Base-by-base conservation (phyloP, 1,284 basidiomycete species). In the Pseudozyma sp. region DNA sequence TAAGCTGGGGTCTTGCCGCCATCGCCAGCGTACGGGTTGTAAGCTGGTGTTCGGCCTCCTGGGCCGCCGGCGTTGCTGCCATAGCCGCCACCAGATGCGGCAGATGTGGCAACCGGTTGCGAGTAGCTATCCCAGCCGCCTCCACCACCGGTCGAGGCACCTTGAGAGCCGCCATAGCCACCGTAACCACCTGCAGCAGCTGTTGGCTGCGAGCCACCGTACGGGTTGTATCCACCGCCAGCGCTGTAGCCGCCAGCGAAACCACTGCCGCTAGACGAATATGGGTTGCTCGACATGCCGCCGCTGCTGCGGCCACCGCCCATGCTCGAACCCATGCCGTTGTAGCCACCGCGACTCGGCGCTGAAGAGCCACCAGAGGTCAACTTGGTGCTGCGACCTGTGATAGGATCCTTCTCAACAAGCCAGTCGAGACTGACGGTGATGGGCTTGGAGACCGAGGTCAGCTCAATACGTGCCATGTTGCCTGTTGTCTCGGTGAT, bases 401-500 rank as follows among this genome's bases (percentile, higher is more conserved):
- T 83, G 47, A 77, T 52, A 1, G 80, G 80, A 48, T 91, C 87
- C 87, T 92, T 90, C 70, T 92, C 89, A 74, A 90, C 90, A 35
- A 98, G 86, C 83, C 92, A 93, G 38, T 89, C 89, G 80, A 95
- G 92, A 52, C 92, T 91, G 66, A 98, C 91, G 10, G 92, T 92
- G 71, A 98, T 91, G 25, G 95, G 89, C 86, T 95, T 96, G 86
- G 95, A 95, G 56, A 92, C 91, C 1, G 94, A 93, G 71, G 92
- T 90, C 21, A 99, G 87, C 86, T 99, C 97, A 13, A 99, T 95
- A 55, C 97, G 90, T 1, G 92, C 93, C 71, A 91, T 88, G 50
- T 89, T 88, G 13, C 95, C 96, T 62, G 95, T 96, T 13, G 94
- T 93, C 83, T 98, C 97, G 86, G 96, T 98, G 88, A 99, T 93